These are phyloP conservation scores for Ascochyta koolunga DNA, from an alignment of 2,329 filamentous ascomycete species.

Conservation along the genomic window DNA sequence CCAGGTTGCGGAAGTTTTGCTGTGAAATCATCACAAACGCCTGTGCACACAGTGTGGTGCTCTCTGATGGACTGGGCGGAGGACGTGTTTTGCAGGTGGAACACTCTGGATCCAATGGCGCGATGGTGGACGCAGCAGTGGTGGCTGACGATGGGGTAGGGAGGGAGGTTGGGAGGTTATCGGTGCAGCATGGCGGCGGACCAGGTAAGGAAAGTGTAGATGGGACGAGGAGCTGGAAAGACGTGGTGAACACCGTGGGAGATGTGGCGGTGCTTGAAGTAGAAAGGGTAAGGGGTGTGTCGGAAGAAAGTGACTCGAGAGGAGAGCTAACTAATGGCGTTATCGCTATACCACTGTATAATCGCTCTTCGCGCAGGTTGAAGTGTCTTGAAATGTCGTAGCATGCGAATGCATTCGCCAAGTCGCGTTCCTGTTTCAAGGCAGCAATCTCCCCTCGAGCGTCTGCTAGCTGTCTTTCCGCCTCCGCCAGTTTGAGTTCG, in stretches of 20 bases:
- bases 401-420: conserved; percentile 10
- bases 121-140: neutral
- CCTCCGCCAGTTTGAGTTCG: conserved; percentile 43
- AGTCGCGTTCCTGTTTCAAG: conserved; percentile 29
- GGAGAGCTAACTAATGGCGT: neutral
- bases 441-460: conserved; percentile 35
- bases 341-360: neutral
- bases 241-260: neutral
- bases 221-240: neutral
- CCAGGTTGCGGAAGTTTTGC: conserved; percentile 43
- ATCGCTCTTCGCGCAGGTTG: neutral
- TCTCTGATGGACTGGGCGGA: conserved; percentile 34
- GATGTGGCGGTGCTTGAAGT: neutral
- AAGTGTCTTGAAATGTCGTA: conserved; percentile 12
- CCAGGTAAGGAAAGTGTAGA: neutral
- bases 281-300: neutral
- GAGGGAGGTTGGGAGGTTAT: conserved; percentile 8
- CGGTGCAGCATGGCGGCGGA: conserved; percentile 37
- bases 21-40: conserved; percentile 44
- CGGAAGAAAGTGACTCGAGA: neutral
- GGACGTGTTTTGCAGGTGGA: conserved; percentile 35
- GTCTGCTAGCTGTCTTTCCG: conserved; percentile 32
- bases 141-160: neutral
- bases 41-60: conserved; percentile 43
- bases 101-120: conserved; percentile 31